phyloP scores from a whole-genome alignment of 2,329 filamentous ascomycete genomes.

The Alternaria postmessia region DNA sequence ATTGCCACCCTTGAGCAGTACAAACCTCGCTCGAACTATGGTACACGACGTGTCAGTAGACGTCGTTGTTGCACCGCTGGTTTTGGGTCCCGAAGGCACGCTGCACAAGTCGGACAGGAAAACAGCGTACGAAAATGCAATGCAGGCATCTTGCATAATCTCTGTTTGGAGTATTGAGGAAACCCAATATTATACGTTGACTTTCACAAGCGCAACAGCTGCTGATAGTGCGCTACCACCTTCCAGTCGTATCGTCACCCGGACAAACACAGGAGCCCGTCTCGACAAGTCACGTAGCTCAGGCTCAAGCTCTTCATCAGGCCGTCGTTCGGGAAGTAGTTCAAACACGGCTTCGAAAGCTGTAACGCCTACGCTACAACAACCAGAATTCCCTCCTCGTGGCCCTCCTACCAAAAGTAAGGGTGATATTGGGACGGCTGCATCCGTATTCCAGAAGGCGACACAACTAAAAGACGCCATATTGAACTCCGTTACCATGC shows the following conservation, averaged over 20 bases:
- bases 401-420: conserved; percentile 66
- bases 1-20: conserved; percentile 42
- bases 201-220: conserved; percentile 69
- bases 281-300: conserved; percentile 47
- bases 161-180: conserved; percentile 76
- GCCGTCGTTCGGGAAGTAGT: conserved; percentile 38
- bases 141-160: conserved; percentile 77
- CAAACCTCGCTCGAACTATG: conserved; percentile 51
- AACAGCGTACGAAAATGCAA: conserved; percentile 39
- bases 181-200: conserved; percentile 75
- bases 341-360: conserved; percentile 51
- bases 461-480: conserved; percentile 79
- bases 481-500: conserved; percentile 76
- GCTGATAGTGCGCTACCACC: conserved; percentile 27
- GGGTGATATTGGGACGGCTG: conserved; percentile 62
- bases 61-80: conserved; percentile 66
- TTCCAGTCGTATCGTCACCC: conserved; percentile 54
- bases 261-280: conserved; percentile 46
- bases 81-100: conserved; percentile 17
- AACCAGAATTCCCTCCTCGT: conserved; percentile 70
- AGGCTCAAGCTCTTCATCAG: conserved; percentile 53
- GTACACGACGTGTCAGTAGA: conserved; percentile 71
- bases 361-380: conserved; percentile 64
- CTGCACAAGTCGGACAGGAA: conserved; percentile 26
- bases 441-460: conserved; percentile 76